These are phyloP conservation scores for Uronychia binucleata DNA, from an alignment of 73 alveolate species.

Conservation along the genomic window DNA sequence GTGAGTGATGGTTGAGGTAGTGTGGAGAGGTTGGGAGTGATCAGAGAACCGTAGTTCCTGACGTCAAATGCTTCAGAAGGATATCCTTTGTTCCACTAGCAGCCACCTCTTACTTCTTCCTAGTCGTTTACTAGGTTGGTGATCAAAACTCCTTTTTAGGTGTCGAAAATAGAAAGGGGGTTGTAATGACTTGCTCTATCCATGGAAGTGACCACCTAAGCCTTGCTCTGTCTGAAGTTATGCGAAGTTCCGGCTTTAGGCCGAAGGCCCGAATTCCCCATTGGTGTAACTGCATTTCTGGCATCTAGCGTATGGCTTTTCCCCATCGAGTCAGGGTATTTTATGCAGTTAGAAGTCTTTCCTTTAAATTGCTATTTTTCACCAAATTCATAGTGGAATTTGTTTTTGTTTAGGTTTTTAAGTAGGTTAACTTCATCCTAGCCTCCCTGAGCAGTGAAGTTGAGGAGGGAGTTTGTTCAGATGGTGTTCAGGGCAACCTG, in stretches of 20 bases:
- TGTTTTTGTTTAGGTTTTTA: not conserved
- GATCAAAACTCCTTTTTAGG: not conserved
- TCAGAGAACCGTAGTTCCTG: too few relatives aligned
- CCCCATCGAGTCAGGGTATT: too few relatives aligned
- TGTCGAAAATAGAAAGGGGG: not conserved
- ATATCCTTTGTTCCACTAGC: too few relatives aligned
- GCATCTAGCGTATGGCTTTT: too few relatives aligned
- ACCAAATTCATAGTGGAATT: not conserved
- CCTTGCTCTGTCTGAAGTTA: not conserved
- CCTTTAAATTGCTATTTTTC: not conserved
- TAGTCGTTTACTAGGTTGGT: not conserved
- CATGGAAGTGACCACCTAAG: not conserved
- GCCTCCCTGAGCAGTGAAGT: not conserved
- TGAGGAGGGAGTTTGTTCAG: not conserved
- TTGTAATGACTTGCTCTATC: not conserved
- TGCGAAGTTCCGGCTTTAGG: not conserved
- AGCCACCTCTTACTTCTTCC: too few relatives aligned
- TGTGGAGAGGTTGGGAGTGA: too few relatives aligned
- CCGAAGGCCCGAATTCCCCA: not conserved
- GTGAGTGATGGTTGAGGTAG: too few relatives aligned
- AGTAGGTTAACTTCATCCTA: not conserved
- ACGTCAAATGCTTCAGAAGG: too few relatives aligned
- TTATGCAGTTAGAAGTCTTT: too few relatives aligned
- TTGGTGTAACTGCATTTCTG: not conserved
- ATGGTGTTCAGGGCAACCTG: not conserved